Percentiles rank a stretch among this genome's conserved stretches.
Evolutionary conservation across 257 asterid genomes (phyloP).

Genomic region (Salvia rosmarinus): DNA sequence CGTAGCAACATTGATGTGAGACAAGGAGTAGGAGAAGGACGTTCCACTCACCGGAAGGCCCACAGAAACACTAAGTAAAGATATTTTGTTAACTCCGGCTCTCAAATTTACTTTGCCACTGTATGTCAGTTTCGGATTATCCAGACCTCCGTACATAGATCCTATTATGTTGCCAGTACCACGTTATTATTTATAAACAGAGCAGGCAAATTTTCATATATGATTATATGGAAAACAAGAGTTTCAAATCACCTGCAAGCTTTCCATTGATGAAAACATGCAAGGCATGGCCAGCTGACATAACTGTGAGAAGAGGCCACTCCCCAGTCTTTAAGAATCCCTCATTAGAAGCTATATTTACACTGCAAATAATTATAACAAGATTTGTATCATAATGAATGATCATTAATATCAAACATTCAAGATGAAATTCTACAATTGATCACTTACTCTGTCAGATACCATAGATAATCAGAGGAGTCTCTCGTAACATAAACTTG

Average conservation of each 20-base stretch:
- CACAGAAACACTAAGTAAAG: constrained; percentile 79
- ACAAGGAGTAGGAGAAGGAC: background rate
- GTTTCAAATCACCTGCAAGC: constrained; percentile 57
- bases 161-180: constrained; percentile 44
- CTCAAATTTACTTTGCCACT: constrained; percentile 55
- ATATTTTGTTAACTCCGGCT: constrained; percentile 79
- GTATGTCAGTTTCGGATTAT: constrained; percentile 63
- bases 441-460: constrained; percentile 77
- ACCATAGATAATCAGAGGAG: constrained; percentile 87
- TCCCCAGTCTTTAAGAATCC: constrained; percentile 65
- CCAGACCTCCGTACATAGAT: constrained; percentile 62
- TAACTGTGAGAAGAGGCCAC: constrained; percentile 61
- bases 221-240: background rate
- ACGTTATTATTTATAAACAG: background rate
- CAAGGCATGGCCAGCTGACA: constrained; percentile 92
- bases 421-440: background rate
- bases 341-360: constrained; percentile 67
- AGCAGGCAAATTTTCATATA: background rate
- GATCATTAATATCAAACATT: background rate
- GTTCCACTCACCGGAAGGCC: constrained; percentile 78
- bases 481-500: constrained; percentile 79
- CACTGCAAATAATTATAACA: constrained; percentile 44
- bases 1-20: background rate
- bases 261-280: constrained; percentile 79
- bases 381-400: background rate